phyloP scores from a whole-genome alignment of 805 yeast genomes.

The Candida insectorum region DNA sequence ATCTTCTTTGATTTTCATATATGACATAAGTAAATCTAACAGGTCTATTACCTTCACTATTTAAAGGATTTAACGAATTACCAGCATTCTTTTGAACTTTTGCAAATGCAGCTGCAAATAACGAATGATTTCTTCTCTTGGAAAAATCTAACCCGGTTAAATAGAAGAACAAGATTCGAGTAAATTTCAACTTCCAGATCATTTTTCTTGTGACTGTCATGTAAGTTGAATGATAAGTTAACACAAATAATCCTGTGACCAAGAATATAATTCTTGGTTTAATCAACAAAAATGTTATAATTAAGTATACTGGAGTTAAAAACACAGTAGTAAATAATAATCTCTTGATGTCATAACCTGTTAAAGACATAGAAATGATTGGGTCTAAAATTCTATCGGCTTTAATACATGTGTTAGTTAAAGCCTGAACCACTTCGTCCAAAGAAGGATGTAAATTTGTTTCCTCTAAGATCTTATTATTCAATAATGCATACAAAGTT shows the following conservation, averaged over 20 bases:
- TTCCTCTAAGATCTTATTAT: constrained; percentile 53
- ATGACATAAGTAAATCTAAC: constrained; percentile 88
- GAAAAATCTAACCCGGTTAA: constrained; percentile 82
- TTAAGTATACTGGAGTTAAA: constrained; percentile 79
- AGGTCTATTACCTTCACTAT: constrained; percentile 30
- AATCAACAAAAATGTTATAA: constrained; percentile 62
- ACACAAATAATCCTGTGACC: constrained; percentile 52
- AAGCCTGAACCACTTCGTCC: constrained; percentile 77
- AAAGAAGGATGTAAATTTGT: constrained; percentile 72
- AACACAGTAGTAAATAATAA: constrained; percentile 80
- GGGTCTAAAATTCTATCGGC: constrained; percentile 79
- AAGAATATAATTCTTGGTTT: constrained; percentile 68
- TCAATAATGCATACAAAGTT: constrained; percentile 57
- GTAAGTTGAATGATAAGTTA: constrained; percentile 86
- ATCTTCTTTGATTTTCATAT: constrained; percentile 91
- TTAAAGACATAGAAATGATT: constrained; percentile 67
- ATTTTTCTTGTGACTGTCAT: constrained; percentile 78
- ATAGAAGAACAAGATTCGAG: constrained; percentile 72
- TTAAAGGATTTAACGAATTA: constrained; percentile 18
- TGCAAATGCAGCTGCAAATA: constrained; percentile 55
- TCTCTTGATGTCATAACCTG: constrained; percentile 75
- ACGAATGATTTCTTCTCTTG: constrained; percentile 39
- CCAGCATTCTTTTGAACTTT: constrained; percentile 42
- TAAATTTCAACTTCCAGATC: constrained; percentile 76
- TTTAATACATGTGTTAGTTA: constrained; percentile 71